Percentiles rank a stretch among this genome's conserved stretches.
phyloP scores from a whole-genome alignment of 257 asterid species.

The Perilla frutescens region DNA sequence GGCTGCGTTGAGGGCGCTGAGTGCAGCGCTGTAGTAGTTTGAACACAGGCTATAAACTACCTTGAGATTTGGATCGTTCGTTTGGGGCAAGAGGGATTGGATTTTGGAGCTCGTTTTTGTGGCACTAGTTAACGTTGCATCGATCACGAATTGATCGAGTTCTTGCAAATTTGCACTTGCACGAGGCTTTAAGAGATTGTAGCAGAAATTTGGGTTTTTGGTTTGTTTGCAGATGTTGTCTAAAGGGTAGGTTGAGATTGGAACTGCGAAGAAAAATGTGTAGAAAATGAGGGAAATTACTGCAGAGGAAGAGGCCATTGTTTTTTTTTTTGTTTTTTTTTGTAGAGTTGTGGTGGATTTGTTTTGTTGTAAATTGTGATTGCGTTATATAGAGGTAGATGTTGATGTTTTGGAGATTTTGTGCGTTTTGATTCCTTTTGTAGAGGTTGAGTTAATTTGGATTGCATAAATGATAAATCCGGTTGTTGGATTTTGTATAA shows the following conservation, averaged over 20 bases:
- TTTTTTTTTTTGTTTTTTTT: not conserved
- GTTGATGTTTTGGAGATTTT: not conserved
- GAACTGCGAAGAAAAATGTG: conserved; percentile 11
- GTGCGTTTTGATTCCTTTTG: not conserved
- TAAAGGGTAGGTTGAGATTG: conserved; percentile 23
- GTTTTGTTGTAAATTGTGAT: not conserved
- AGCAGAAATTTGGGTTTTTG: conserved; percentile 30
- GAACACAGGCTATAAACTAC: conserved; percentile 33
- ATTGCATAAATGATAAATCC: not conserved
- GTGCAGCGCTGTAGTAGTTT: conserved; percentile 35
- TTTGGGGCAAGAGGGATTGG: conserved; percentile 23
- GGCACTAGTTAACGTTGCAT: not conserved
- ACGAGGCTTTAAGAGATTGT: not conserved
- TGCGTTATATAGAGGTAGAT: not conserved
- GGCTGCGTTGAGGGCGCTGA: conserved; percentile 20
- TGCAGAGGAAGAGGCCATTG: not conserved
- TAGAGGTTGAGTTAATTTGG: not conserved
- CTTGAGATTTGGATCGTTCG: conserved; percentile 19
- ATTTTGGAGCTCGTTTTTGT: conserved; percentile 14
- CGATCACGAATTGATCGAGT: conserved; percentile 13
- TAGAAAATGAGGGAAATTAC: conserved; percentile 19
- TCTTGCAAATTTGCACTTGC: conserved; percentile 7
- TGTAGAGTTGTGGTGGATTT: not conserved
- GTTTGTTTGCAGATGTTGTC: conserved; percentile 33
- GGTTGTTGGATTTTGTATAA: not conserved